Conservation (phyloP, 352 stramenopile species). For the Pythium scleroteichum region DNA sequence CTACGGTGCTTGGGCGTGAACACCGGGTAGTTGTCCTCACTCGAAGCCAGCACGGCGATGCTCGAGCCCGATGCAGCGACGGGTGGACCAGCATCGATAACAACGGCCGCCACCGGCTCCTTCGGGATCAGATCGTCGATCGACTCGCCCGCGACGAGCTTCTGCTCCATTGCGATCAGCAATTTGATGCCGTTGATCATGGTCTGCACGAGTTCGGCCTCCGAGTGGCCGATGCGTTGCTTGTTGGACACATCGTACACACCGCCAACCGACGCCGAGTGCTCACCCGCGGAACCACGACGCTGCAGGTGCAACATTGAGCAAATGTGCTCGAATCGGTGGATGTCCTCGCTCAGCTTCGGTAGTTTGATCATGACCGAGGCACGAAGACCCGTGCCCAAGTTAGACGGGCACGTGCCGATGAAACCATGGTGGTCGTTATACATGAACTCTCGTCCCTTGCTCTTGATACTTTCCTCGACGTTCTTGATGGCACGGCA, state of each 20-base stretch:
- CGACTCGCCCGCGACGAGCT: slow-evolving; percentile 60
- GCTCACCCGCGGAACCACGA: slow-evolving; percentile 75
- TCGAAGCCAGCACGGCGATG: slow-evolving; percentile 59
- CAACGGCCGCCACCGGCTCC: slow-evolving; percentile 44
- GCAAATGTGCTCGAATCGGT: slow-evolving; percentile 80
- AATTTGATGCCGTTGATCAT: slow-evolving; percentile 88
- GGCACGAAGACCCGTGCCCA: slow-evolving; percentile 87
- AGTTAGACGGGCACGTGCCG: slow-evolving; percentile 87
- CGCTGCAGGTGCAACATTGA: slow-evolving; percentile 81
- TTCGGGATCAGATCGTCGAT: slow-evolving; percentile 76
- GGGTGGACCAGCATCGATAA: slow-evolving; percentile 60
- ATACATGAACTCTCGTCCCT: slow-evolving; percentile 77
- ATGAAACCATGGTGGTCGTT: slow-evolving; percentile 84
- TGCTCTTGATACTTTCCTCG: slow-evolving; percentile 65
- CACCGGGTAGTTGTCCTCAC: slow-evolving; percentile 71
- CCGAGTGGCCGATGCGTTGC: slow-evolving; percentile 86
- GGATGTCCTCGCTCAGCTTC: slow-evolving; percentile 81
- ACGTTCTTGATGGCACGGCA: slow-evolving; percentile 76
- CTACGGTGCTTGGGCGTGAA: slow-evolving; percentile 85
- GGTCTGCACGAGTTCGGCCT: slow-evolving; percentile 87
- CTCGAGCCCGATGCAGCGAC: slow-evolving; percentile 42
- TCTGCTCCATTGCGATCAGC: slow-evolving; percentile 89
- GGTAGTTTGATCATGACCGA: slow-evolving; percentile 90
- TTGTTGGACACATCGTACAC: slow-evolving; percentile 91
- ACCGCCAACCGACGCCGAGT: slow-evolving; percentile 85